Evolutionary conservation across 768 basidiomycete species (phyloP), one percentile per base, ranked within the genome.

Genomic region (Boletus coccyginus): DNA sequence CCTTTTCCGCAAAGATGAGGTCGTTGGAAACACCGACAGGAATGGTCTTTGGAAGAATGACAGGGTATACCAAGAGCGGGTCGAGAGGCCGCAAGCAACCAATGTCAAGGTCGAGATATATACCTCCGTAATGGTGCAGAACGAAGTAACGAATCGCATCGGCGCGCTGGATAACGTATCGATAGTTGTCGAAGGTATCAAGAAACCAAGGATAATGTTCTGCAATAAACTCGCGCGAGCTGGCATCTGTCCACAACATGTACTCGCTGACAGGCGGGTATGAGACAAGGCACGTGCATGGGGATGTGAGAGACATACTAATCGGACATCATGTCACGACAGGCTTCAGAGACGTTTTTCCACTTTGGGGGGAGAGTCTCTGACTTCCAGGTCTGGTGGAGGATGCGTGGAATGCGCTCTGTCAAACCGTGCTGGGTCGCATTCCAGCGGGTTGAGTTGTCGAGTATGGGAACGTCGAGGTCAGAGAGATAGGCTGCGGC

Each of bases 321-420:
- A 80, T 97, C 94, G 7, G 92, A 83, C 87, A 95, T 94, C 80
- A 97, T 86, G 65, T 90, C 84, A 55, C 87, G 82, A 75, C 97
- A 98, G 31, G 78, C 85, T 70, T 92, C 81, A 29, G 94, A 94
- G 44, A 94, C 80, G 40, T 74, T 76, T 58, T 82, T 81, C 95
- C 95, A 99, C 57, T 82, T 81, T 43, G 77, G 73, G 3, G 97
- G 97, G 24, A 99, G 78, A 0, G 81, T 82, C 52, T 95, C 88
- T 11, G 89, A 86, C 78, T 95, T 97, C 97, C 97, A 99, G 24
- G 97, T 98, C 81, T 98, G 96, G 73, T 99, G 97, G 46, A 99
- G 82, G 55, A 99, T 91, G 49, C 92, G 83, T 4, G 95, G 97
- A 38, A 98, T 86, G 62, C 81, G 84, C 67, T 97, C 90, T 39